Conservation (phyloP, 2,329 filamentous ascomycete genomes). For the Hypoxylon sp. region DNA sequence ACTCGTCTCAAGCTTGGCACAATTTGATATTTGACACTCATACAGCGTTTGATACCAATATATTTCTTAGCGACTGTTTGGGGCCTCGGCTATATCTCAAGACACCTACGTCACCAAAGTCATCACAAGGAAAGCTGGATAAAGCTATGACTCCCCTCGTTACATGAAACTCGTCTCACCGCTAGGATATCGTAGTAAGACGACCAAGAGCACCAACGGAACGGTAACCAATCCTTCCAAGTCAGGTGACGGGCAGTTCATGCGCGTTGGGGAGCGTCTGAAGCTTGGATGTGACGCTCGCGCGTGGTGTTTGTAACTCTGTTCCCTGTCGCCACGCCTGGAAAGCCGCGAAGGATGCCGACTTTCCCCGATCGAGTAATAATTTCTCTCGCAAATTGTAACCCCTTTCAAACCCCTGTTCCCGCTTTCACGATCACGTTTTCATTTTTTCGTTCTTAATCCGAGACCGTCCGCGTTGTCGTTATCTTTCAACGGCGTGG, state of each 20-base stretch:
- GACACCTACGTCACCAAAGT: not conserved
- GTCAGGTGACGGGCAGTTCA: conserved; percentile 42
- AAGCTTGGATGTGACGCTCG: conserved; percentile 28
- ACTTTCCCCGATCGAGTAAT: conserved; percentile 40
- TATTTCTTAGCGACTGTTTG: not conserved
- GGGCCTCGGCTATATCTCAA: not conserved
- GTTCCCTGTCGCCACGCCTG: conserved; percentile 24
- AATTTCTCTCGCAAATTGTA: conserved; percentile 21
- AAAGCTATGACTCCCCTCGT: not conserved
- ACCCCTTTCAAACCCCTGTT: conserved; percentile 10
- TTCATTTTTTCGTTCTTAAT: not conserved
- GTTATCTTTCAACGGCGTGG: not conserved
- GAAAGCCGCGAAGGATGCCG: conserved; percentile 4
- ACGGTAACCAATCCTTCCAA: conserved; percentile 23
- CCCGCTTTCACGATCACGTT: conserved; percentile 17
- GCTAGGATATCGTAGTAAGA: conserved; percentile 11
- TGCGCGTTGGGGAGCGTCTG: conserved; percentile 25
- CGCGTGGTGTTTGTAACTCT: conserved; percentile 20
- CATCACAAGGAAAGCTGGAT: not conserved
- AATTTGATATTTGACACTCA: not conserved
- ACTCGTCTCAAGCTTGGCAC: conserved; percentile 3
- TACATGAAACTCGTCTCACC: conserved; percentile 14
- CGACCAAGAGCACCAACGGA: conserved; percentile 10
- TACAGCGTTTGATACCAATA: conserved; percentile 8
- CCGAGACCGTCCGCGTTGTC: not conserved